Evolutionary conservation across 208 protist genomes (phyloP).

Genomic region (Willaertia magna): DNA sequence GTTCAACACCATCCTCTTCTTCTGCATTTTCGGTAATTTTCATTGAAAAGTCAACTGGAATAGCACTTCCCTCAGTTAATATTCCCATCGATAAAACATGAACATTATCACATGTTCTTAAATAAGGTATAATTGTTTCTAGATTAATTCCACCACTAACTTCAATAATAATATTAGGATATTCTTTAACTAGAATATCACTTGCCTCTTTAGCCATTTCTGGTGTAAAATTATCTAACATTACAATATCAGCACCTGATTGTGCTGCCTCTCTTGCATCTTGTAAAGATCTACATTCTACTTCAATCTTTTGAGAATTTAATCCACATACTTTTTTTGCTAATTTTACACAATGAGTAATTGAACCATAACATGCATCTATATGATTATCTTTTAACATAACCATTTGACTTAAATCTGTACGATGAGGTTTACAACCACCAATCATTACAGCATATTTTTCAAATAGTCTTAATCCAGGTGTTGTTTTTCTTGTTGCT

Average conservation of each 20-base stretch:
- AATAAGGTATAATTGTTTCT: conserved; percentile 37
- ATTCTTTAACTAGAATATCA: conserved; percentile 31
- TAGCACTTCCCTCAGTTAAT: conserved; percentile 35
- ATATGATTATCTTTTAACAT: conserved; percentile 80
- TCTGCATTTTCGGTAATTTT: conserved; percentile 29
- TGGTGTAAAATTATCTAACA: conserved; percentile 62
- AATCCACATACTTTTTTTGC: conserved; percentile 43
- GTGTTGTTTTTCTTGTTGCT: conserved; percentile 63
- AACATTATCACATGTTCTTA: conserved; percentile 23
- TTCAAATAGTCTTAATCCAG: conserved; percentile 58
- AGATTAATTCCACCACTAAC: conserved; percentile 51
- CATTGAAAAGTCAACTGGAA: conserved; percentile 52
- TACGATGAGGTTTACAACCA: conserved; percentile 52
- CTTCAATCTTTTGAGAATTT: conserved; percentile 54
- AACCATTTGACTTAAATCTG: conserved; percentile 58
- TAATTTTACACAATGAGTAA: conserved; percentile 34
- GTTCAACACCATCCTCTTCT: too few relatives aligned
- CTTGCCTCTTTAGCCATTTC: conserved; percentile 19
- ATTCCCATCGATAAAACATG: conserved; percentile 51
- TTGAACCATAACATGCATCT: conserved; percentile 21
- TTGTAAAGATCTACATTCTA: conserved; percentile 43
- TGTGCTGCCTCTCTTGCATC: conserved; percentile 40
- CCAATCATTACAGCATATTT: conserved; percentile 60
- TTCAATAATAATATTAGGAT: conserved; percentile 51
- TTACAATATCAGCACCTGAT: conserved; percentile 57